Evolutionary conservation across 306 rosid genomes (phyloP), one percentile per base, ranked within the genome.

Genomic region (Spatholobus suberectus): DNA sequence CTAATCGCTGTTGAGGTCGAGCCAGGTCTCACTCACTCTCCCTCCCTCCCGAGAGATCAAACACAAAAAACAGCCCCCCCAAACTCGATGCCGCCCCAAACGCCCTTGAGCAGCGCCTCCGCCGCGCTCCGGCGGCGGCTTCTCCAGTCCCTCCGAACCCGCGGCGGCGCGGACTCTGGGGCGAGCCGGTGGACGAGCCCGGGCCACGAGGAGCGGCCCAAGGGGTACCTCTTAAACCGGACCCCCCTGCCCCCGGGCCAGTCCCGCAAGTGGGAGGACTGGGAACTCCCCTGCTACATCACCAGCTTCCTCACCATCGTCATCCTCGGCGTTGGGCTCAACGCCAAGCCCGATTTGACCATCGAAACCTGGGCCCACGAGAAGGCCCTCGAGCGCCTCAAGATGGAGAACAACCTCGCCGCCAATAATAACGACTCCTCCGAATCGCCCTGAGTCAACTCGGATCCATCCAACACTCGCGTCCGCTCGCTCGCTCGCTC

Each of bases 291-390:
- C 6, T 96, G 99, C 93, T 96, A 96, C 86, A 73, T 96, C 85
- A 92, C 99, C 9, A 96, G 99, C 83, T 96, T 96, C 86, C 95
- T 96, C 77, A 90, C 99, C 68, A 94, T 96, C 84, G 99, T 96
- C 24, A 96, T 96, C 81, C 99, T 96, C 13, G 99, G 99, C 27
- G 99, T 96, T 20, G 99, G 99, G 4, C 99, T 96, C 84, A 92
- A 94, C 81, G 99, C 99, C 70, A 96, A 96, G 91, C 99, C 99
- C 68, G 98, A 96, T 91, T 87, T 96, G 58, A 94, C 99, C 71
- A 96, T 96, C 78, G 99, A 96, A 87, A 96, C 92, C 32, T 96
- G 99, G 99, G 99, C 99, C 24, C 99, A 96, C 83, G 88, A 96
- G 85, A 96, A 96, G 44, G 99, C 98, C 81, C 95, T 96, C 6